A percentile compares a stretch with the other conserved stretches of the same genome.
phyloP scores from a whole-genome alignment of 2,329 filamentous ascomycete species.

The Alternaria burnsii region DNA sequence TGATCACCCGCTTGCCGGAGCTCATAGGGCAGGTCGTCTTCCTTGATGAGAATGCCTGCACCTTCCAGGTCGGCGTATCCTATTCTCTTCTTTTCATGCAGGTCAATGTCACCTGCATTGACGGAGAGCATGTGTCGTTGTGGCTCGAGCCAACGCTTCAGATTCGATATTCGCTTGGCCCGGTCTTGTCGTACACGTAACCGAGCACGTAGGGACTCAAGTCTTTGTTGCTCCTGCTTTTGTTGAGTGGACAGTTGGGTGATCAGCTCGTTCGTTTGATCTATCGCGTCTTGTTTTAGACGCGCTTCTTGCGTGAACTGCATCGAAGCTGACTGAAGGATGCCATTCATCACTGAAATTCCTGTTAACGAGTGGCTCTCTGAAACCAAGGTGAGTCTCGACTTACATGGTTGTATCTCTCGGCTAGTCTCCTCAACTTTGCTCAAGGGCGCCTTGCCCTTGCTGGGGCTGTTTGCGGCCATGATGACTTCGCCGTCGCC shows the following conservation, averaged over 20 bases:
- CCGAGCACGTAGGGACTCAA: constrained; percentile 75
- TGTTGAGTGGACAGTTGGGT: constrained; percentile 81
- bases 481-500: constrained; percentile 31
- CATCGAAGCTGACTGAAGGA: constrained; percentile 79
- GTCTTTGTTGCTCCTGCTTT: constrained; percentile 75
- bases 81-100: constrained; percentile 55
- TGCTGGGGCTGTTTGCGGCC: constrained; percentile 45
- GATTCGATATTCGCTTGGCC: constrained; percentile 77
- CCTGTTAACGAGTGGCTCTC: constrained; percentile 1
- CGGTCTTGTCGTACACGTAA: constrained; percentile 70
- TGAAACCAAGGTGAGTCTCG: background rate
- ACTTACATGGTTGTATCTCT: constrained; percentile 81
- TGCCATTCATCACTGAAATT: constrained; percentile 74
- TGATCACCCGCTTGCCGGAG: constrained; percentile 41
- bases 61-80: constrained; percentile 59
- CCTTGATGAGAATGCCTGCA: constrained; percentile 39
- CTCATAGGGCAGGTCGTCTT: constrained; percentile 39
- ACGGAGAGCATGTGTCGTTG: constrained; percentile 65
- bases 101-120: constrained; percentile 48
- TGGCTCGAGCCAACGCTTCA: constrained; percentile 76
- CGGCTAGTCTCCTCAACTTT: constrained; percentile 76
- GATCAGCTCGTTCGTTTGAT: constrained; percentile 81
- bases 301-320: constrained; percentile 83
- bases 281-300: constrained; percentile 83
- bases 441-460: constrained; percentile 50